These are phyloP conservation scores for Solanum chacoense DNA, from an alignment of 305 asterid genomes.

Conservation along the genomic window DNA sequence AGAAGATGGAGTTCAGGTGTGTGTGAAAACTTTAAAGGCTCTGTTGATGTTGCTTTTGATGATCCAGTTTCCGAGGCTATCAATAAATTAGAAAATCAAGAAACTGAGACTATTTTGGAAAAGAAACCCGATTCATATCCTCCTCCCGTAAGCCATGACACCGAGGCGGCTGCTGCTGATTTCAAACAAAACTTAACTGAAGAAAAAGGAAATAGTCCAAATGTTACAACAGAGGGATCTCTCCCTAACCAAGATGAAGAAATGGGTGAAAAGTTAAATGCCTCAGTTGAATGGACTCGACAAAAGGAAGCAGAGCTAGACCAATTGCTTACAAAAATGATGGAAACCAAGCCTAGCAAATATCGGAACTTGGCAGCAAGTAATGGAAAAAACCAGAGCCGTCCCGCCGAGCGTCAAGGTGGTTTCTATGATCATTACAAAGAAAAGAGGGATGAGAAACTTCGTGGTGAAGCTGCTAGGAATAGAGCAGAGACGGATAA, in stretches of 20 bases:
- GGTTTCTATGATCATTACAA: conserved; percentile 55
- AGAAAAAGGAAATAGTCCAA: conserved; percentile 18
- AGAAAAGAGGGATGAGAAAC: conserved; percentile 71
- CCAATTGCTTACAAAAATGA: conserved; percentile 76
- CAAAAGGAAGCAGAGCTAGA: conserved; percentile 88
- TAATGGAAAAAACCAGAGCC: conserved; percentile 42
- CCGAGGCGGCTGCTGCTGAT: conserved; percentile 27
- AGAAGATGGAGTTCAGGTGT: conserved; percentile 95
- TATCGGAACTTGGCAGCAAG: conserved; percentile 27
- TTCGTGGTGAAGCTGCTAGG: conserved; percentile 42
- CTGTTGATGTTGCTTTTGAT: conserved; percentile 26
- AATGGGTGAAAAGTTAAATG: conserved; percentile 28
- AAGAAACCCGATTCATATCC: conserved; percentile 20
- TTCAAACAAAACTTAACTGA: conserved; percentile 22
- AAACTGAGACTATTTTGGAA: conserved; percentile 19
- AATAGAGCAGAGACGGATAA: conserved; percentile 48
- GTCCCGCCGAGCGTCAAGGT: conserved; percentile 47
- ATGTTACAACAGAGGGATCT: conserved; percentile 26
- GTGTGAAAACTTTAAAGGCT: conserved; percentile 35
- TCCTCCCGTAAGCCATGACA: conserved; percentile 12
- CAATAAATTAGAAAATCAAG: conserved; percentile 19
- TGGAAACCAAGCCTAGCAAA: conserved; percentile 75
- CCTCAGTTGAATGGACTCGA: conserved; percentile 82
- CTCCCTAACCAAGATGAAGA: conserved; percentile 26
- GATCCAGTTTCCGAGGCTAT: conserved; percentile 24